These are phyloP conservation scores for Russula virescens DNA, from an alignment of 768 basidiomycete species.

Conservation along the genomic window DNA sequence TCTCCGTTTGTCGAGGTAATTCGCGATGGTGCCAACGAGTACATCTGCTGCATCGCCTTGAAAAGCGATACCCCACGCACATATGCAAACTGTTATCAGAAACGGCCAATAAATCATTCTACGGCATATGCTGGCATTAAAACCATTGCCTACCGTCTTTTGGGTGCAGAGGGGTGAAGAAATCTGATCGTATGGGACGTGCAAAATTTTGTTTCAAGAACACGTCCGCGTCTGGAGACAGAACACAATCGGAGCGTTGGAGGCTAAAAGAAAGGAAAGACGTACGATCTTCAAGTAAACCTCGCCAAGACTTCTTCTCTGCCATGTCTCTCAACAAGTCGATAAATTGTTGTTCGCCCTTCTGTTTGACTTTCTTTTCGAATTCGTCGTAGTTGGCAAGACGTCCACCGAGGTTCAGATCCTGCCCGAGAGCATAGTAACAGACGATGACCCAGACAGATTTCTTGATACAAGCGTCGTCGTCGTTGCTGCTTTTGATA, in stretches of 20 bases:
- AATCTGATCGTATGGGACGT: no score
- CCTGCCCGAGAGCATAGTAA: no score
- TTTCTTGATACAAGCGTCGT: no score
- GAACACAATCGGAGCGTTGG: not conserved
- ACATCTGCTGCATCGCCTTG: not conserved
- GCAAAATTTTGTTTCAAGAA: not conserved
- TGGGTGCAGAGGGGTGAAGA: not conserved
- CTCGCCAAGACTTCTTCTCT: not conserved
- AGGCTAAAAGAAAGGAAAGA: not conserved
- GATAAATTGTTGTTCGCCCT: not conserved
- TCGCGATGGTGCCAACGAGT: not conserved
- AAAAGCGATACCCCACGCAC: not conserved
- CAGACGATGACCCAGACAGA: no score
- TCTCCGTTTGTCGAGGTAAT: not conserved
- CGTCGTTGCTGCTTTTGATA: no score
- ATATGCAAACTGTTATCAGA: not conserved
- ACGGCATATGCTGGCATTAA: not conserved
- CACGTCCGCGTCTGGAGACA: not conserved
- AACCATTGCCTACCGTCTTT: not conserved
- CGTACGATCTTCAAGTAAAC: not conserved
- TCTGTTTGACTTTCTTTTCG: no score
- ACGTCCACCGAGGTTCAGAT: no score
- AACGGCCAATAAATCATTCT: not conserved
- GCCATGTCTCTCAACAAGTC: not conserved
- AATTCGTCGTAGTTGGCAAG: no score